These are phyloP conservation scores for Tuber melanosporum DNA, from an alignment of 495 filamentous ascomycete species.

Conservation along the genomic window DNA sequence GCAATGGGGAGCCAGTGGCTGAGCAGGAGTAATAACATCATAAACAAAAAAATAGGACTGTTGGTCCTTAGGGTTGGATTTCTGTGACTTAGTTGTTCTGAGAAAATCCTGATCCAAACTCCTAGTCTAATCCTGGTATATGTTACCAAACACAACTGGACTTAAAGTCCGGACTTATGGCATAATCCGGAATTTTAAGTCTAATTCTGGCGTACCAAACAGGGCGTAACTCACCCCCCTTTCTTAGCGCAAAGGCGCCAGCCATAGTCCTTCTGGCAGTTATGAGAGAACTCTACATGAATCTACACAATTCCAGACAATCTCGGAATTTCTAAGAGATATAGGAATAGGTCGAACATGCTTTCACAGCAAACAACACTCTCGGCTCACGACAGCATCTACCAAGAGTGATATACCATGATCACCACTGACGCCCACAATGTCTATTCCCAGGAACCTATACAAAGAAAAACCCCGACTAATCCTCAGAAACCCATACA, in stretches of 20 bases:
- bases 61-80: too few species aligned
- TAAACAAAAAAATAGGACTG: too few species aligned
- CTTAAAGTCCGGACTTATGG: too few species aligned
- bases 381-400: not conserved
- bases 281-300: not conserved
- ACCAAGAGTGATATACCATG: not conserved
- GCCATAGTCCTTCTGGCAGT: not conserved
- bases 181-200: too few species aligned
- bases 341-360: not conserved
- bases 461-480: not conserved
- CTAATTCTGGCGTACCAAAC: not conserved
- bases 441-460: not conserved
- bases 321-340: not conserved
- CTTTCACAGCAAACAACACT: not conserved
- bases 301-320: not conserved
- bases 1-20: too few species aligned
- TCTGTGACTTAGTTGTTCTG: too few species aligned
- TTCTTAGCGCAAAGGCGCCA: not conserved
- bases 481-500: not conserved
- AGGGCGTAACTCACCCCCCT: not conserved
- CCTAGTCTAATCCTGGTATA: too few species aligned
- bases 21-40: too few species aligned
- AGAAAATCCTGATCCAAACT: too few species aligned
- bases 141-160: too few species aligned
- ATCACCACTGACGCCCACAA: not conserved